Base-by-base conservation (phyloP, 352 stramenopile species). In the Phytophthora litchii region DNA sequence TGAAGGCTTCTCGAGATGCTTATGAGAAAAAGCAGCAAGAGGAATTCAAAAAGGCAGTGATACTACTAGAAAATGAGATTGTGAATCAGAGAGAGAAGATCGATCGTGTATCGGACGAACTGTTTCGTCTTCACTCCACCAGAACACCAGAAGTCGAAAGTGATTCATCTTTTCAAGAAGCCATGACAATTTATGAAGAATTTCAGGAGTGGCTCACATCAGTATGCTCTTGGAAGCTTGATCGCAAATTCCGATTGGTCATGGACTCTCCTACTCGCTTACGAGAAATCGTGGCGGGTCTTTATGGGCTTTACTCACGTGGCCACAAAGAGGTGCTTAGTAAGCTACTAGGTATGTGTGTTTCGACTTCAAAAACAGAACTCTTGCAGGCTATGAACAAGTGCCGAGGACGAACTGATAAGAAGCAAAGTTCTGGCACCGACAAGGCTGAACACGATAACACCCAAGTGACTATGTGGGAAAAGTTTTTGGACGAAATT, bases 181-280 rank as follows among this genome's bases (percentile, higher is more conserved):
- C 32, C 3, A 32, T 25, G 3, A 13, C 38, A 13, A 23, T 19
- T 20, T 70, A 64, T 21, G 54, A 57, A 4, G 19, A 19, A 3
- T 74, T 67, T 64, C 60, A 21, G 14, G 20, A 46, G 12, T 74
- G 65, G 65, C 20, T 63, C 4, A 32, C 19, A 9, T 42, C 32
- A 14, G 36, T 47, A 10, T 59, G 43, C n/a, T 34, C 29, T 7
- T 49, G 47, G 32, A 55, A 49, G 14, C 4, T 70, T 14, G 60
- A 74, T 35, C 31, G 16, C 12, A 67, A 70, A 7, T 14, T 63
- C 36, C 9, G 21, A 31, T 29, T 42, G 27, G 11, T 27, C 7
- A 44, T 74, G 29, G 50, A 74, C 12, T 13, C 29, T 8, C 65
- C 65, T 44, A 27, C 4, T 37, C 41, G 47, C 1, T 17, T 74